A percentile compares a stretch with the other conserved stretches of the same genome.
phyloP scores from a whole-genome alignment of 2,329 filamentous ascomycete genomes.

The Xylariaceae sp. region DNA sequence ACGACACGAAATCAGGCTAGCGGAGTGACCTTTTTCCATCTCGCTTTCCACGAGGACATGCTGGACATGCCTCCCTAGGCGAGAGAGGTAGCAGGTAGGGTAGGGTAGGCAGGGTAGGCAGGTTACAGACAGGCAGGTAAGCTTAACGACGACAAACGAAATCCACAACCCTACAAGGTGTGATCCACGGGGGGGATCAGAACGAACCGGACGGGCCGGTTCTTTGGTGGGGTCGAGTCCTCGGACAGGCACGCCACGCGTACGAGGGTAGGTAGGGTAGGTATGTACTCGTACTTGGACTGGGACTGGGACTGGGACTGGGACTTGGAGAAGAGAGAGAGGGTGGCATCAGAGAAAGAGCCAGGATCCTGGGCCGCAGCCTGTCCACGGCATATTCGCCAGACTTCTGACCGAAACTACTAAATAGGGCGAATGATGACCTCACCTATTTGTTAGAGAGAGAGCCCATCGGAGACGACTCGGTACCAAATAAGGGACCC shows the following conservation, averaged over 20 bases:
- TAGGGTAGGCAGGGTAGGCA: too few species aligned
- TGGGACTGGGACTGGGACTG: not conserved
- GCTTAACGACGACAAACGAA: too few species aligned
- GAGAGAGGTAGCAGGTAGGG: too few species aligned
- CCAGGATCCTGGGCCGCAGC: conserved; percentile 10
- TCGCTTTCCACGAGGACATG: not conserved
- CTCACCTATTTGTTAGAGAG: not conserved
- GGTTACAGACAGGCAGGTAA: too few species aligned
- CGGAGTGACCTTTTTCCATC: not conserved
- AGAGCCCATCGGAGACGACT: not conserved
- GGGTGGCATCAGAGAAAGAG: conserved; percentile 13
- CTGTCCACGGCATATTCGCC: conserved; percentile 9
- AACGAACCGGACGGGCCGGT: conserved; percentile 4
- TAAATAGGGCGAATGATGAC: conserved; percentile 7
- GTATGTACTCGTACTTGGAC: too few species aligned
- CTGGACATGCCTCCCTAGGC: too few species aligned
- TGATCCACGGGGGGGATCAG: not conserved
- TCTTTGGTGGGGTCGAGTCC: conserved; percentile 8
- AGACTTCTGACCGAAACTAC: conserved; percentile 16
- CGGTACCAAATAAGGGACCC: not conserved
- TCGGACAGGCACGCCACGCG: conserved; percentile 14
- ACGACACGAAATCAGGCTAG: conserved; percentile 4
- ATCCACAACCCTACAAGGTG: not conserved
- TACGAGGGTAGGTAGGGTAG: not conserved
- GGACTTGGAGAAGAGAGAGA: conserved; percentile 7